Conservation (phyloP, 1,284 basidiomycete species). For the Hypsizygus ulmarius region DNA sequence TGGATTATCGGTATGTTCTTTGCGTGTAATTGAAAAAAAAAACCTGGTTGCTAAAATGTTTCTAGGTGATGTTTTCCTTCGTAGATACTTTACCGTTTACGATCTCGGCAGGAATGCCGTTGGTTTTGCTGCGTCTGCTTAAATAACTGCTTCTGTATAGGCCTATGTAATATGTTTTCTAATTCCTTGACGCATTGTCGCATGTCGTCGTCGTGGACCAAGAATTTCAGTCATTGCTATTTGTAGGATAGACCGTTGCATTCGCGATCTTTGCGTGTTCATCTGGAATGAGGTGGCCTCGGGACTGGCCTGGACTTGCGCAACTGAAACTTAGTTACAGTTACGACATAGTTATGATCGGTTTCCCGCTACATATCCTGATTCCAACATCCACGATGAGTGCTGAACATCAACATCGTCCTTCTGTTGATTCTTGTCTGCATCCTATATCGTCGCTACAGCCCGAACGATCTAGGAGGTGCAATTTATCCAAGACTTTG, state of each 20-base stretch:
- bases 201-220: not conserved
- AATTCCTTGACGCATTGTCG: not conserved
- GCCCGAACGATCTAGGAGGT: slow-evolving; percentile 23
- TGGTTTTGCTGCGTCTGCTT: slow-evolving; percentile 67
- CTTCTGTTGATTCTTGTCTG: slow-evolving; percentile 4
- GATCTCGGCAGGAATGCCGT: slow-evolving; percentile 85
- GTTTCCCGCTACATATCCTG: too few species aligned
- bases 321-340: too few species aligned
- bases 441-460: slow-evolving; percentile 16
- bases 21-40: too few species aligned
- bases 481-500: slow-evolving; percentile 23
- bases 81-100: slow-evolving; percentile 93
- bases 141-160: slow-evolving; percentile 7
- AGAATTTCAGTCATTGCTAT: too few species aligned
- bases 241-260: not conserved
- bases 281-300: too few species aligned
- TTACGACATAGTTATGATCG: too few species aligned
- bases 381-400: too few species aligned
- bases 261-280: not conserved
- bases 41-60: slow-evolving; percentile 13
- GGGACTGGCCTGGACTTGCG: too few species aligned
- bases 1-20: slow-evolving; percentile 92
- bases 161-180: not conserved
- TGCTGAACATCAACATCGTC: slow-evolving; percentile 2
- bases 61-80: slow-evolving; percentile 80